These are phyloP conservation scores for Herpetomonas tarakana DNA, from an alignment of 208 protist genomes.

Conservation along the genomic window DNA sequence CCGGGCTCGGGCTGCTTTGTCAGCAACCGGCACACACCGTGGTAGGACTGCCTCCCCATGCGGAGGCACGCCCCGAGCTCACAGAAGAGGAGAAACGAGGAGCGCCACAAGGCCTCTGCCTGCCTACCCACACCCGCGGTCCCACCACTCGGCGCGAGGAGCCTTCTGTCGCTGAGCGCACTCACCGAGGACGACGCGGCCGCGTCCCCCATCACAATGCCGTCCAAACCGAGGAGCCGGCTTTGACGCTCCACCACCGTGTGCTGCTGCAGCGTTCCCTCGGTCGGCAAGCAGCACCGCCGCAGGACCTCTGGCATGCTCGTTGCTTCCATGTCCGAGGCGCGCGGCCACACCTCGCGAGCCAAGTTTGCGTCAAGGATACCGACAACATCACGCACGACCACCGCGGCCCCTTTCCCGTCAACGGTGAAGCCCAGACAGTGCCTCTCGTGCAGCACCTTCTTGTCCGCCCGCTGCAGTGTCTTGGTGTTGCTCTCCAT, in stretches of 20 bases:
- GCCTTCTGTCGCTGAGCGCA: background rate
- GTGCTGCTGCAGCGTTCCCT: constrained; percentile 13
- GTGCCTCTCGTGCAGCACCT: constrained; percentile 39
- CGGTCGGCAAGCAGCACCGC: constrained; percentile 27
- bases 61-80: constrained; percentile 1
- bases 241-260: background rate
- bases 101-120: constrained; percentile 5
- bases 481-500: constrained; percentile 30
- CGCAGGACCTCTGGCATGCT: constrained; percentile 17
- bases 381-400: constrained; percentile 53
- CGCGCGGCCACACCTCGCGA: background rate
- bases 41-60: background rate
- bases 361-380: constrained; percentile 20
- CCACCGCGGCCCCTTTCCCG: constrained; percentile 41
- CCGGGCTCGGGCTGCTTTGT: background rate
- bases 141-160: background rate
- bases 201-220: background rate
- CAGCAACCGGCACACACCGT: background rate
- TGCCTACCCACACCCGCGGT: background rate
- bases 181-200: background rate
- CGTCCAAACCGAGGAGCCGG: background rate
- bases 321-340: background rate
- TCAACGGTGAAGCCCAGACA: constrained; percentile 69
- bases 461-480: constrained; percentile 27
- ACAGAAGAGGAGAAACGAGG: constrained; percentile 8